A percentile compares a stretch with the other conserved stretches of the same genome.
These are phyloP conservation scores for sweet orange (Citrus sinensis) DNA, from an alignment of 345 rosid species.

Conservation along the genomic window DVS_A1.0 CM039168.1:28965501-28966000, in stretches of 20 bases:
- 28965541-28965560: conserved; percentile 67
- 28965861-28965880: conserved; percentile 66
- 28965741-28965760: conserved; percentile 67
- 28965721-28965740: conserved; percentile 47
- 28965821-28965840: conserved; percentile 56
- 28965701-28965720: conserved; percentile 52
- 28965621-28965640: conserved; percentile 45
- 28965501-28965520: conserved; percentile 40
- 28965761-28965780: conserved; percentile 67
- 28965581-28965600: conserved; percentile 44
- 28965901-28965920: conserved; percentile 38
- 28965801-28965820: conserved; percentile 51
- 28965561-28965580: conserved; percentile 70
- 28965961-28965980: conserved; percentile 62
- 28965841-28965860: conserved; percentile 52
- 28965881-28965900: conserved; percentile 44
- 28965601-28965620: conserved; percentile 42
- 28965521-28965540: conserved; percentile 34
- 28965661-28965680: conserved; percentile 79
- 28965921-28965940: conserved; percentile 80
- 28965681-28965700: conserved; percentile 62
- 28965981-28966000: conserved; percentile 54
- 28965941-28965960: conserved; percentile 48
- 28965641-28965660: conserved; percentile 62
- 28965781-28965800: conserved; percentile 60